Base-by-base conservation (phyloP, 2,329 filamentous ascomycete species). In the Monosporascus sp. region DNA sequence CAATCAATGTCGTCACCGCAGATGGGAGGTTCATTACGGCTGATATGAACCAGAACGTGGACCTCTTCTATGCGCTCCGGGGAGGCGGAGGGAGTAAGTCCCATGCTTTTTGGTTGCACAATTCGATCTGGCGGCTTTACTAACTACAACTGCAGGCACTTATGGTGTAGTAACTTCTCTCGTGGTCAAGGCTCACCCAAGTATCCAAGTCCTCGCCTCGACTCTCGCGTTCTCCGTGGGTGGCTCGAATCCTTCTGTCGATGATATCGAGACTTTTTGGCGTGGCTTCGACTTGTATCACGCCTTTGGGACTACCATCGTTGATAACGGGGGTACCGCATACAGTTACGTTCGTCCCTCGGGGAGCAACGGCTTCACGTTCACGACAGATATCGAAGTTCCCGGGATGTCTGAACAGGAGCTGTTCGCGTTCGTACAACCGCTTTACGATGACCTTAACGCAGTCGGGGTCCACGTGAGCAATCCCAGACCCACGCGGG, bases 51-150 rank as follows among this genome's bases (percentile, higher is more conserved):
- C 62, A 76, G 31, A 77, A 83, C 54, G 57, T 70, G 0, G 81
- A 84, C 52, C 67, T 85, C 7, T 83, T 80, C 66, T 85, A 79
- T 74, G 81, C 81, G 2, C 65, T 82, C 4, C 69, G 73, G 41
- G 79, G 79, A 11, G 79, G 80, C 2, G 79, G 80, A 68, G 52
- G 77, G 35, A 61, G 62, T 65, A 60, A 55, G 63, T 11, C 37
- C 17, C 18, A 14, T 22, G 48, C 50, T 49, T n/a, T 7, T 45
- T 7, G 7, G 7, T 22, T 24, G 8, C 25, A 8, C 8, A 38
- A 36, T 37, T 48, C 39, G 31, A 25, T 46, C n/a, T 9, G 36
- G 15, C 25, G n/a, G 46, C 8, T 35, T 48, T 50, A 31, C 51
- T 56, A 22, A 56, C 36, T 20, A 48, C 4, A 17, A 41, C 9